These are phyloP conservation scores for Starmerella floris DNA, from an alignment of 805 yeast genomes.

Conservation along the genomic window DNA sequence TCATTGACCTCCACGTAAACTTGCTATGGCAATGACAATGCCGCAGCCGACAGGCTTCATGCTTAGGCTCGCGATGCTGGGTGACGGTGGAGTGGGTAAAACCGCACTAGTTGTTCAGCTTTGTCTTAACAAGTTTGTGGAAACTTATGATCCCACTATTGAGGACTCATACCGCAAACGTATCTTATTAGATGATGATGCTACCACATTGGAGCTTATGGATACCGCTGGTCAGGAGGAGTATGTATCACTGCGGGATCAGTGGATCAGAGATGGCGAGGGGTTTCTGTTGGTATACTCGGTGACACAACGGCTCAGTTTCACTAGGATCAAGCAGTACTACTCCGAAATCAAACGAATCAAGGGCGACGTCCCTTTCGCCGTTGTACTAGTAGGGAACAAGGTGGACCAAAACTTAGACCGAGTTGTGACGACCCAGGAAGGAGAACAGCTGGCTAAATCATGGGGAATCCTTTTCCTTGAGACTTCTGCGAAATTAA, in stretches of 20 bases:
- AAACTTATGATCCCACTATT: slow-evolving; percentile 96
- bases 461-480: slow-evolving; percentile 53
- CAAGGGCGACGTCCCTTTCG: slow-evolving; percentile 40
- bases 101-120: slow-evolving; percentile 85
- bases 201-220: slow-evolving; percentile 68
- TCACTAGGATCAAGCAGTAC: slow-evolving; percentile 71
- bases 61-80: slow-evolving; percentile 86
- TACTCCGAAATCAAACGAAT: slow-evolving; percentile 68
- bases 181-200: slow-evolving; percentile 68
- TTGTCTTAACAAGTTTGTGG: slow-evolving; percentile 79
- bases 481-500: slow-evolving; percentile 89
- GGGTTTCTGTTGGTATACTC: slow-evolving; percentile 84
- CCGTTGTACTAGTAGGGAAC: slow-evolving; percentile 86
- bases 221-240: slow-evolving; percentile 99
- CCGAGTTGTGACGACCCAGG: slow-evolving; percentile 67
- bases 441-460: slow-evolving; percentile 67
- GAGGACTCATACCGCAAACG: slow-evolving; percentile 66
- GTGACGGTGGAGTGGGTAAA: slow-evolving; percentile 99
- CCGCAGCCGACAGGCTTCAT: slow-evolving; percentile 20
- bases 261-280: slow-evolving; percentile 92
- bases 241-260: slow-evolving; percentile 81
- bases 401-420: slow-evolving; percentile 66
- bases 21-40: too few relatives aligned
- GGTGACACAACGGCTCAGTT: slow-evolving; percentile 70
- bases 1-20: too few relatives aligned